Conservation (phyloP, 2,329 filamentous ascomycete genomes). For the Microcera coccophila region DNA sequence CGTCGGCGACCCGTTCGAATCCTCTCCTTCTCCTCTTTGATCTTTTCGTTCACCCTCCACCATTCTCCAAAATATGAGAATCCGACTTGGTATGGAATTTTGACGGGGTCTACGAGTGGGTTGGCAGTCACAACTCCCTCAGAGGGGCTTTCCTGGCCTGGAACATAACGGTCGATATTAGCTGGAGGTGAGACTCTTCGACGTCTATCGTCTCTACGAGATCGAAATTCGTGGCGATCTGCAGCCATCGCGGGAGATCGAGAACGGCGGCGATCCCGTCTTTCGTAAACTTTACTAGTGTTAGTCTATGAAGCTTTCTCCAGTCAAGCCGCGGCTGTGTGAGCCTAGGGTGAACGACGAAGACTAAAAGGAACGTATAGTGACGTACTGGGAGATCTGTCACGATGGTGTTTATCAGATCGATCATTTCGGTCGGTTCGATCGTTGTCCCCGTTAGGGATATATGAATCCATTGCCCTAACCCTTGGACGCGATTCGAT, state of each 20-base stretch:
- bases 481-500: conserved; percentile 13
- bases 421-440: conserved; percentile 48
- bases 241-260: conserved; percentile 68
- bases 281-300: conserved; percentile 47
- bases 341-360: too few species aligned
- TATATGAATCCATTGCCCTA: conserved; percentile 51
- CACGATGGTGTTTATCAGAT: conserved; percentile 60
- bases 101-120: conserved; percentile 67
- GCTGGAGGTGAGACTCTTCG: conserved; percentile 59
- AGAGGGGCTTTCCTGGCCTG: conserved; percentile 59
- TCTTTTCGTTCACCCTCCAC: conserved; percentile 78
- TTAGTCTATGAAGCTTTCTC: too few species aligned
- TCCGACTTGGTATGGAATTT: conserved; percentile 73
- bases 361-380: too few species aligned
- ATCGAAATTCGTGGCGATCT: conserved; percentile 72
- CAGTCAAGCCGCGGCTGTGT: too few species aligned
- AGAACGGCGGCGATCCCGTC: conserved; percentile 60
- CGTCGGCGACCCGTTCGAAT: conserved; percentile 65
- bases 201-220: conserved; percentile 62
- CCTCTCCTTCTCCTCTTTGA: conserved; percentile 77
- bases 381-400: conserved; percentile 66
- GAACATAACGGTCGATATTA: conserved; percentile 82
- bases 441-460: conserved; percentile 49
- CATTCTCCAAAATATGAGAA: conserved; percentile 85
- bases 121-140: conserved; percentile 47